A percentile compares a stretch with the other conserved stretches of the same genome.
phyloP scores from a whole-genome alignment of 176 grass and related monocot genomes.

The Lolium multiflorum region DNA sequence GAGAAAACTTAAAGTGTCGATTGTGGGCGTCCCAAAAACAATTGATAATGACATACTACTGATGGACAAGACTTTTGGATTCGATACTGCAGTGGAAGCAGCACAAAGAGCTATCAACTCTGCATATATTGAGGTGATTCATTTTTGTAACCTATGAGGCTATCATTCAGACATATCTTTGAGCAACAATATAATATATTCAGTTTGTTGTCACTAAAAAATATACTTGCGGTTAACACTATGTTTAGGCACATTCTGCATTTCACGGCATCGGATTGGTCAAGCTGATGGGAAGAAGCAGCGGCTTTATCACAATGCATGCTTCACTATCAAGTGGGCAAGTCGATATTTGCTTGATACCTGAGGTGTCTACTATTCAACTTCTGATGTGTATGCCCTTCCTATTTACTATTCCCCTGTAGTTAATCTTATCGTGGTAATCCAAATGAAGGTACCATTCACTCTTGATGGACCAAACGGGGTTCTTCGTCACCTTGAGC shows the following conservation, averaged over 20 bases:
- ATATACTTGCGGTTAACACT: not conserved
- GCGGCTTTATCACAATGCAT: constrained; percentile 98
- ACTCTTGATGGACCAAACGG: constrained; percentile 74
- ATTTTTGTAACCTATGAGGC: constrained; percentile 21
- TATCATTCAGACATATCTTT: constrained; percentile 10
- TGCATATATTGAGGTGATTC: constrained; percentile 93
- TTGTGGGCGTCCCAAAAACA: constrained; percentile 88
- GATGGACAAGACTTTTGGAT: constrained; percentile 99
- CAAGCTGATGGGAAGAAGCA: constrained; percentile 97
- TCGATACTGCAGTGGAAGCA: constrained; percentile 97
- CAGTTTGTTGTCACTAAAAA: not conserved
- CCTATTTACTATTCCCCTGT: constrained; percentile 13
- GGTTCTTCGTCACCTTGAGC: constrained; percentile 84
- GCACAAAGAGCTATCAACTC: constrained; percentile 98
- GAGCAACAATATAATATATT: constrained; percentile 24
- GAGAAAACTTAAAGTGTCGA: constrained; percentile 90
- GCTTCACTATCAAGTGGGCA: constrained; percentile 96
- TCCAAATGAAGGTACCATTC: constrained; percentile 81
- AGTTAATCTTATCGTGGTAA: constrained; percentile 27
- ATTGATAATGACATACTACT: constrained; percentile 99
- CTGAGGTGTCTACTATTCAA: constrained; percentile 72
- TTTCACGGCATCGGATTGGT: constrained; percentile 96
- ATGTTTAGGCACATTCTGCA: constrained; percentile 79
- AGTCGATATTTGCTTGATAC: constrained; percentile 92
- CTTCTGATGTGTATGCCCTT: constrained; percentile 30